phyloP scores from a whole-genome alignment of 2,329 filamentous ascomycete genomes.

The Thelonectria rubi region DNA sequence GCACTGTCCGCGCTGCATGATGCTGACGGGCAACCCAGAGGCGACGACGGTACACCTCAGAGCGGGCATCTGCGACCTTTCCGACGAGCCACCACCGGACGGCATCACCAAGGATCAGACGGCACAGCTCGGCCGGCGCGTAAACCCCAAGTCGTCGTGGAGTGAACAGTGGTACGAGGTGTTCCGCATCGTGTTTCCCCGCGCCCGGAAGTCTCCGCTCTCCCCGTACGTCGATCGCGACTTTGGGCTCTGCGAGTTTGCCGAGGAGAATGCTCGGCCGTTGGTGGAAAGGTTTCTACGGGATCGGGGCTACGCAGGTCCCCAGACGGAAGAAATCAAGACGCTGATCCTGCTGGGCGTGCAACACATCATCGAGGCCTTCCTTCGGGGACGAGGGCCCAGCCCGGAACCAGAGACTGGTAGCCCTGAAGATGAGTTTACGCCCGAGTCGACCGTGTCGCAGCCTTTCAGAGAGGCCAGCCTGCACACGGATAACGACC shows the following conservation, averaged over 20 bases:
- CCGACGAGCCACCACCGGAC: background rate
- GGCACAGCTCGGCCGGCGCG: background rate
- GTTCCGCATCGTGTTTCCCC: background rate
- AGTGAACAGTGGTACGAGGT: slow-evolving; percentile 3
- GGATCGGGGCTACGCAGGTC: background rate
- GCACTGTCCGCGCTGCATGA: background rate
- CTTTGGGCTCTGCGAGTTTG: background rate
- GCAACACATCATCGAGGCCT: background rate
- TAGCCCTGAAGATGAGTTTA: too few species aligned
- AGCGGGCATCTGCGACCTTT: background rate
- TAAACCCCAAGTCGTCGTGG: background rate
- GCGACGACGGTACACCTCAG: background rate
- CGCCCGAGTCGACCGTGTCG: too few species aligned
- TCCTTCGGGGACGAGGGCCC: too few species aligned
- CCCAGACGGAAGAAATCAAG: background rate
- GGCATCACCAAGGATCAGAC: background rate
- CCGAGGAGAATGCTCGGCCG: background rate
- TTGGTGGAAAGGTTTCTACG: background rate
- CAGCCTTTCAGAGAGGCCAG: too few species aligned
- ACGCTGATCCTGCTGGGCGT: background rate
- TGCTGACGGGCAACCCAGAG: background rate
- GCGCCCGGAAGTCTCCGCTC: background rate
- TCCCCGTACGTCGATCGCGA: slow-evolving; percentile 5
- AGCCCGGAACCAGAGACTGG: too few species aligned
- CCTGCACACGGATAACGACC: too few species aligned